Evolutionary conservation across 345 rosid genomes (phyloP), one percentile per base, ranked within the genome.

Genomic region (Arabidopsis suecica): DNA sequence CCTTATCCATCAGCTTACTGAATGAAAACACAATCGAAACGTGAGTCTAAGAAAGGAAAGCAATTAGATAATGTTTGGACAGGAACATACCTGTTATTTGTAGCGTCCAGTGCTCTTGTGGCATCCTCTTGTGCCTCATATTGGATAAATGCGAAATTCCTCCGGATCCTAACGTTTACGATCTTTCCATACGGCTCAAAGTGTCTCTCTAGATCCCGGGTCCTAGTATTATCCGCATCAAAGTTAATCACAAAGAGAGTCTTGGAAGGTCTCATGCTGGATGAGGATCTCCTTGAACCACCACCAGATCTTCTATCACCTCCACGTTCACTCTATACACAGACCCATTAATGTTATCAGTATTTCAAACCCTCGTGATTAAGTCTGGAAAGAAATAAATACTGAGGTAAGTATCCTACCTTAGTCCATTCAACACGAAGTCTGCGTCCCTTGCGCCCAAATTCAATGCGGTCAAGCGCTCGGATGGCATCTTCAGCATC

Each of bases 391-490:
- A 41, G 7, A 42, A 38, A 50, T 11, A 45, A 5, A 84, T 68
- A 84, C 68, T 28, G 5, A 72, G 69, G 9, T 34, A 25, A 25
- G 45, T 56, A 56, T 51, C 16, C 45, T 37, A 91, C 98, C 89
- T 89, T 94, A 34, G 97, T 91, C 98, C 98, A 94, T 73, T 94
- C 97, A 63, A 89, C 98, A 71, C 91, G 93, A 66, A 93, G 98
- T 79, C 89, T 91, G 60, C 97, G 96, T 50, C 98, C 98, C 84
- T 91, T 94, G 4, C 88, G 90, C 61, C 98, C 98, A 76, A 91
- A 94, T 60, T 94, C 98, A 20, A 79, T 41, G 64, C 89, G 84
- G 65, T 94, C 97, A 73, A 94, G 97, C n/a, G 88, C 96, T 62
- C 97, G 88, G 60, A 94, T 91, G 16, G 97, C 98, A 86, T 94